phyloP scores from a whole-genome alignment of 495 filamentous ascomycete genomes.

The Daldinia concentrica region DNA sequence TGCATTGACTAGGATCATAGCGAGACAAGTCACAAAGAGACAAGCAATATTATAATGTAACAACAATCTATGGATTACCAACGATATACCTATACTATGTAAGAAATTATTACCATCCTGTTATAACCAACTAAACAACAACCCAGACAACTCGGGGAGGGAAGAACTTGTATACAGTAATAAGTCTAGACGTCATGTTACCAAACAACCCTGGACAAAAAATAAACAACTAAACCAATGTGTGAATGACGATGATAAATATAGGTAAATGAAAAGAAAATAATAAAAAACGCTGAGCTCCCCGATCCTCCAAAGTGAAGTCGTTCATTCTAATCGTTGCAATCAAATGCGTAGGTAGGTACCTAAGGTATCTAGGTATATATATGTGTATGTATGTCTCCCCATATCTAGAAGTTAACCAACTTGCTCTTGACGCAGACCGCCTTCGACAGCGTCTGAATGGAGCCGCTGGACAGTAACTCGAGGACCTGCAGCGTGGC shows the following conservation, averaged over 20 bases:
- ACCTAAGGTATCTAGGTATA: too few species aligned
- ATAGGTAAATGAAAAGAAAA: slow-evolving; percentile 1
- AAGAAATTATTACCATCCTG: slow-evolving; percentile 30
- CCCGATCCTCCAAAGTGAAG: background rate
- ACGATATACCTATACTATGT: slow-evolving; percentile 35
- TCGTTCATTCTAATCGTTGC: slow-evolving; percentile 14
- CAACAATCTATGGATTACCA: slow-evolving; percentile 32
- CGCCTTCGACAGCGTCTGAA: slow-evolving; percentile 58
- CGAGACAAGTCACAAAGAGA: background rate
- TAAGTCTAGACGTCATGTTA: background rate
- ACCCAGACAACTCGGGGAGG: slow-evolving; percentile 9
- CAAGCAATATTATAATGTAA: background rate
- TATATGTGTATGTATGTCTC: too few species aligned
- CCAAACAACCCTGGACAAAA: background rate
- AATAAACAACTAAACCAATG: background rate
- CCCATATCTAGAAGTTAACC: slow-evolving; percentile 42
- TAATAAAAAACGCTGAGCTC: background rate
- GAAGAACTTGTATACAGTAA: slow-evolving; percentile 36
- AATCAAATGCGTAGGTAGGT: background rate
- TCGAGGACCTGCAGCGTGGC: slow-evolving; percentile 65
- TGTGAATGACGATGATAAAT: background rate
- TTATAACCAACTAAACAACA: background rate
- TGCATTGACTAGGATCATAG: background rate
- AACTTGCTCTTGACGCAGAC: slow-evolving; percentile 63
- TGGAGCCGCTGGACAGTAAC: slow-evolving; percentile 58